Conservation (phyloP, 148 eudicot species). For the Nepenthes mirabilis region DNA sequence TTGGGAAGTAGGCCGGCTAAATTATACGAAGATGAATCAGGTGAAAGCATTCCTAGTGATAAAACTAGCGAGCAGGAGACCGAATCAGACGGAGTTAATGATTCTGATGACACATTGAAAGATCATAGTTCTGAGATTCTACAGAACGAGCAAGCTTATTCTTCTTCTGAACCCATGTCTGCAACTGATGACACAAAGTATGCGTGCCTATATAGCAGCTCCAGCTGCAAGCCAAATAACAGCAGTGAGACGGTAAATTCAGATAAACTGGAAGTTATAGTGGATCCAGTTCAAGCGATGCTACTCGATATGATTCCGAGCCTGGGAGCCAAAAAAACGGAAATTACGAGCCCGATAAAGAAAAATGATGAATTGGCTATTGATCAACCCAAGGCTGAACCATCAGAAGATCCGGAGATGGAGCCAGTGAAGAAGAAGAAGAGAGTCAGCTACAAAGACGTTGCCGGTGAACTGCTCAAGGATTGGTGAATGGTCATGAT, state of each 20-base stretch:
- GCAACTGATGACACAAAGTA: slow-evolving; percentile 4
- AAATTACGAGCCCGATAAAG: slow-evolving; percentile 8
- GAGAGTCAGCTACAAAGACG: slow-evolving; percentile 71
- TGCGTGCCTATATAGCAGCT: slow-evolving; percentile 8
- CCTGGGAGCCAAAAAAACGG: slow-evolving; percentile 21
- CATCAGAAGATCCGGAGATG: slow-evolving; percentile 12
- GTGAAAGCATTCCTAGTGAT: slow-evolving; percentile 21
- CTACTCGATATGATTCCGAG: slow-evolving; percentile 50
- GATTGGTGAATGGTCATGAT: slow-evolving; percentile 21
- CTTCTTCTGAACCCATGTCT: slow-evolving; percentile 7
- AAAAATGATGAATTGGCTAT: slow-evolving; percentile 7
- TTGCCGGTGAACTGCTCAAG: slow-evolving; percentile 42
- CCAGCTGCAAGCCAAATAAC: slow-evolving; percentile 11
- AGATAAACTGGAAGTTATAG: slow-evolving; percentile 25
- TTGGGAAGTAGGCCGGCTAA: slow-evolving; percentile 51
- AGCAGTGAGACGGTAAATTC: slow-evolving; percentile 4
- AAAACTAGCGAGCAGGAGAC: slow-evolving; percentile 14
- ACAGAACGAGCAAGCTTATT: slow-evolving; percentile 11
- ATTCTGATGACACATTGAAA: neutral
- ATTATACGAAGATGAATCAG: slow-evolving; percentile 34
- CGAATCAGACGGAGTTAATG: slow-evolving; percentile 1
- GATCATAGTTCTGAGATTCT: slow-evolving; percentile 3
- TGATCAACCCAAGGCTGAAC: slow-evolving; percentile 4
- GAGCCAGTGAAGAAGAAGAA: slow-evolving; percentile 54
- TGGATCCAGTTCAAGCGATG: slow-evolving; percentile 66